Evolutionary conservation across 169 alveolate species (phyloP).

Genomic region (Plasmodium relictum): DNA sequence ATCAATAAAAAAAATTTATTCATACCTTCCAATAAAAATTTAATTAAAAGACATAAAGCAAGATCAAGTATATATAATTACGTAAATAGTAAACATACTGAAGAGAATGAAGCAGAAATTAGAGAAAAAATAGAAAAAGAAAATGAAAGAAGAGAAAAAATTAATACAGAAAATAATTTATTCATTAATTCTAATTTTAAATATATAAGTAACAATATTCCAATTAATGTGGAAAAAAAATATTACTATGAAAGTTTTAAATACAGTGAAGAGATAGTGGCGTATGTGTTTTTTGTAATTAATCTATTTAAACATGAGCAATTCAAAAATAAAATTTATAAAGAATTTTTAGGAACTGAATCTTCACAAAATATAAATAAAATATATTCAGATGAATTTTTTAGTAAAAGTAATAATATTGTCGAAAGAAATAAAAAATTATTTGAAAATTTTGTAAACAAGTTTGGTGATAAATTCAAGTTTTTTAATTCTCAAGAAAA

Average conservation of each 20-base stretch:
- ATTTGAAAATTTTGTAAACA: slow-evolving; percentile 28
- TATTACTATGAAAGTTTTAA: slow-evolving; percentile 61
- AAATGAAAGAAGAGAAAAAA: slow-evolving; percentile 35
- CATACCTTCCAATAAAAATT: slow-evolving; percentile 1
- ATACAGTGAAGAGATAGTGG: slow-evolving; percentile 47
- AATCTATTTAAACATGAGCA: slow-evolving; percentile 75
- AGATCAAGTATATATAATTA: slow-evolving; percentile 19
- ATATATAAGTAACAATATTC: slow-evolving; percentile 59
- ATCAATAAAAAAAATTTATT: slow-evolving; percentile 41
- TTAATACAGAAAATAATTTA: slow-evolving; percentile 35
- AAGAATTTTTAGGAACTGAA: slow-evolving; percentile 24
- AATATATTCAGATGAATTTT: neutral
- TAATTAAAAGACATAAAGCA: slow-evolving; percentile 19
- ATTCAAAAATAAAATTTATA: slow-evolving; percentile 56
- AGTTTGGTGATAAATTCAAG: slow-evolving; percentile 72
- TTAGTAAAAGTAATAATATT: neutral
- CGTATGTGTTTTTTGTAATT: slow-evolving; percentile 50
- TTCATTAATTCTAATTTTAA: slow-evolving; percentile 40
- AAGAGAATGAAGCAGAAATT: slow-evolving; percentile 39
- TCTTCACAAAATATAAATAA: slow-evolving; percentile 14
- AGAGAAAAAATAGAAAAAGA: slow-evolving; percentile 60
- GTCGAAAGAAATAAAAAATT: slow-evolving; percentile 39
- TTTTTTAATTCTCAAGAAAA: slow-evolving; percentile 58
- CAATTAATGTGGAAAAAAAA: slow-evolving; percentile 71
- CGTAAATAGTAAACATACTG: neutral